These are phyloP conservation scores for Hyaloscypha finlandica DNA, from an alignment of 495 filamentous ascomycete species.

Conservation along the genomic window DNA sequence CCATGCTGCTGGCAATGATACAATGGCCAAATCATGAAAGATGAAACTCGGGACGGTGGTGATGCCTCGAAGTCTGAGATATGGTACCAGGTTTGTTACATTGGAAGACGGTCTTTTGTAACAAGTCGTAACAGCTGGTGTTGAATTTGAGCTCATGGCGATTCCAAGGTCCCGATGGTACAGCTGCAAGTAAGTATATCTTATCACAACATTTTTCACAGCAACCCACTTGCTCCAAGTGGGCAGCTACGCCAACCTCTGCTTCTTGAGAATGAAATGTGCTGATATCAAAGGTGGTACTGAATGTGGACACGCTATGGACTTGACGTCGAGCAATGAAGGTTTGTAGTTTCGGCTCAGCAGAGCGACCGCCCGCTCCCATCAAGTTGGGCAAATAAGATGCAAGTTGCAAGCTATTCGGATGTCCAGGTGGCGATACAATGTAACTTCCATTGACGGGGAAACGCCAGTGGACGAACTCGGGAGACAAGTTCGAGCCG, in stretches of 20 bases:
- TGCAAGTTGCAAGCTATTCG: slow-evolving; percentile 41
- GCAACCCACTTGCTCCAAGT: slow-evolving; percentile 32
- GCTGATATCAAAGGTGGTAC: slow-evolving; percentile 30
- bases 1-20: slow-evolving; percentile 12
- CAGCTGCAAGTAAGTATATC: slow-evolving; percentile 4
- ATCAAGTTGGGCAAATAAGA: slow-evolving; percentile 52
- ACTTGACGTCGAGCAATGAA: slow-evolving; percentile 51
- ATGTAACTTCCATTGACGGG: slow-evolving; percentile 42
- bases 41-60: slow-evolving; percentile 20
- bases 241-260: slow-evolving; percentile 43
- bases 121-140: not conserved
- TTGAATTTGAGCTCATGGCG: slow-evolving; percentile 4
- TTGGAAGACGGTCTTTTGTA: not conserved
- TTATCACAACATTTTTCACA: not conserved
- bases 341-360: slow-evolving; percentile 40
- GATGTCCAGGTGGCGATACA: slow-evolving; percentile 37
- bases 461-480: slow-evolving; percentile 53
- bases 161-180: slow-evolving; percentile 23
- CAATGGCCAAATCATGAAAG: slow-evolving; percentile 5
- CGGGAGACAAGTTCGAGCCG: slow-evolving; percentile 38
- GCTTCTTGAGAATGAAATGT: not conserved
- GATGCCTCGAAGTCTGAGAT: slow-evolving; percentile 22
- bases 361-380: slow-evolving; percentile 26
- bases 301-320: slow-evolving; percentile 50
- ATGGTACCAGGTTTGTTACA: not conserved